phyloP scores from a whole-genome alignment of 768 basidiomycete genomes.

The Pleurotus salmoneostramineus region DNA sequence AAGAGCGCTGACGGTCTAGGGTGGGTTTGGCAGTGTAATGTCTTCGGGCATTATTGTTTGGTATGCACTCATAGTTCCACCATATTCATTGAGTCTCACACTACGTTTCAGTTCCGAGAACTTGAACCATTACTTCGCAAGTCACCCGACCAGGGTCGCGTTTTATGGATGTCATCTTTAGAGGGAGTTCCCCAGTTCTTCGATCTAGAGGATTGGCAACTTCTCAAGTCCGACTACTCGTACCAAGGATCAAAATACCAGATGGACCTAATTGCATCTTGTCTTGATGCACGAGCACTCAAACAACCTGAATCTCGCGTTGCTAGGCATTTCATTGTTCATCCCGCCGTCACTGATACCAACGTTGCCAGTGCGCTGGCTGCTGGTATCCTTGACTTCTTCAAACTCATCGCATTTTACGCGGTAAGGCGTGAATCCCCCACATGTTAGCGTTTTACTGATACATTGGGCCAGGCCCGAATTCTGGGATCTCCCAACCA shows the following conservation, averaged over 20 bases:
- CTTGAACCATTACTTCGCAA: conserved; percentile 50
- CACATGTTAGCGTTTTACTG: background rate
- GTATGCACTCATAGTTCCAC: conserved; percentile 36
- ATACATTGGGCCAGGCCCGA: conserved; percentile 48
- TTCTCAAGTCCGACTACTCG: conserved; percentile 51
- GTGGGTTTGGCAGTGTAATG: conserved; percentile 81
- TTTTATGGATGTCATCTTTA: conserved; percentile 79
- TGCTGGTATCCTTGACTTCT: conserved; percentile 36
- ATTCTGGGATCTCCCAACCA: conserved; percentile 65
- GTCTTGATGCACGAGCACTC: conserved; percentile 45
- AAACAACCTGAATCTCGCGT: conserved; percentile 17
- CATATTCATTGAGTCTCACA: background rate
- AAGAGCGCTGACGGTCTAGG: conserved; percentile 68
- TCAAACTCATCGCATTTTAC: conserved; percentile 59
- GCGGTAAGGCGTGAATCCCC: conserved; percentile 40
- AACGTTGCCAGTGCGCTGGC: conserved; percentile 50
- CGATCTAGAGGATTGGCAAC: conserved; percentile 69
- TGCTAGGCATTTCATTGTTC: conserved; percentile 56
- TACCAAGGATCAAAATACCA: conserved; percentile 78
- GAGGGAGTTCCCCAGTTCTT: conserved; percentile 54
- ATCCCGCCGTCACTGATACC: conserved; percentile 70
- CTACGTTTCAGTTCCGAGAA: conserved; percentile 49
- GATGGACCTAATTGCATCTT: conserved; percentile 60
- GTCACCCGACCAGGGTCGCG: conserved; percentile 44
- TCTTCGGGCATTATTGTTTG: conserved; percentile 77